Evolutionary conservation across 2,329 filamentous ascomycete genomes (phyloP).

Genomic region (Tolypocladium guangdongense): DNA sequence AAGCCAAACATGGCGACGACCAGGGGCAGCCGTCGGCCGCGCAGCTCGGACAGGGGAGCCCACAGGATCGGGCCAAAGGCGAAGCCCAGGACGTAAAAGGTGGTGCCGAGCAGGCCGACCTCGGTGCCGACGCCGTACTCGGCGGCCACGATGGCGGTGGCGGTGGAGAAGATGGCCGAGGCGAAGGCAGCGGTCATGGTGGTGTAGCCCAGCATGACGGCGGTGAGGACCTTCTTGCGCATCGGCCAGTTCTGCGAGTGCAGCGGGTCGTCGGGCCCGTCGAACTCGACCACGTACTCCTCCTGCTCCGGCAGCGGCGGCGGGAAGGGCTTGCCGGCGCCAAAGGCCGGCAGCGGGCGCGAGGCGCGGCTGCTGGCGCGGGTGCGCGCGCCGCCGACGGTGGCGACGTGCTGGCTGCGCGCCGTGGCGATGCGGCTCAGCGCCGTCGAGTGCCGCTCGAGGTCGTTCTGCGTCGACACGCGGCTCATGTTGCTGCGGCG

Average conservation of each 20-base stretch:
- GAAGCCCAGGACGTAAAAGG: conserved; percentile 61
- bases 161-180: conserved; percentile 64
- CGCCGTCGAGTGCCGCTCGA: conserved; percentile 59
- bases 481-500: conserved; percentile 42
- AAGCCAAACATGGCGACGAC: conserved; percentile 57
- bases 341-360: conserved; percentile 55
- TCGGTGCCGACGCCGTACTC: conserved; percentile 51
- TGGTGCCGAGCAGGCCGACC: conserved; percentile 54
- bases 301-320: conserved; percentile 58
- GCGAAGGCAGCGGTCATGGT: conserved; percentile 63
- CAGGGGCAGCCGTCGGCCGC: conserved; percentile 53
- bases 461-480: conserved; percentile 52
- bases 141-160: conserved; percentile 43
- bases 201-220: conserved; percentile 60
- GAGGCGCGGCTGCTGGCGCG: conserved; percentile 35
- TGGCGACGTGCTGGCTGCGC: conserved; percentile 58
- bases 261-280: conserved; percentile 70
- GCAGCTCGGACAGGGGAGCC: conserved; percentile 63
- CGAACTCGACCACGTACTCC: conserved; percentile 76
- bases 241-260: conserved; percentile 83
- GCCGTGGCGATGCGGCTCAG: conserved; percentile 62
- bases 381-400: conserved; percentile 46
- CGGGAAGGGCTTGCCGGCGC: conserved; percentile 64
- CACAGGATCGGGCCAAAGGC: conserved; percentile 62
- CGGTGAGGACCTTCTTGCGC: conserved; percentile 63